Conservation (phyloP, 139 green algal genomes). For the Pleodorina starrii region DNA sequence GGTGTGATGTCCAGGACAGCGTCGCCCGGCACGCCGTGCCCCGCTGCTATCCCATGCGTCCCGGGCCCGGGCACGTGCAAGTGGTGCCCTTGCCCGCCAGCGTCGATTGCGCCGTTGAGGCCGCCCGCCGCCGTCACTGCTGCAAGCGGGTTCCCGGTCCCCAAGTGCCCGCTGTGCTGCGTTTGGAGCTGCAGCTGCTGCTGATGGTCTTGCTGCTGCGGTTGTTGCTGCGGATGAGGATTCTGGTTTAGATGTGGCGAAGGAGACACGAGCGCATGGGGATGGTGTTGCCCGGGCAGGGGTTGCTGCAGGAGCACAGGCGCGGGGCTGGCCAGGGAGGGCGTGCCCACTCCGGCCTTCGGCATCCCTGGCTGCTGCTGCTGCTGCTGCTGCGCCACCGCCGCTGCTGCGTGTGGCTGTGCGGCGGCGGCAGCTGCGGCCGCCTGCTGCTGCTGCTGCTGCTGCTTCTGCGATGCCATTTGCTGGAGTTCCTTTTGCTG, state of each 20-base stretch:
- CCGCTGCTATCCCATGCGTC: neutral
- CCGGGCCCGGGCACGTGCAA: neutral
- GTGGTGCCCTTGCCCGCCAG: neutral
- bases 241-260: neutral
- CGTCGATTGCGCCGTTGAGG: neutral
- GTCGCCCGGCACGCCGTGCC: neutral
- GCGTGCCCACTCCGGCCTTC: neutral
- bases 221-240: constrained; percentile 10
- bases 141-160: neutral
- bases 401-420: neutral
- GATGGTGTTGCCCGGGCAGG: neutral
- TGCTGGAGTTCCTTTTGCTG: neutral
- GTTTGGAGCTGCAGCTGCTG: constrained; percentile 5
- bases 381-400: neutral
- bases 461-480: neutral
- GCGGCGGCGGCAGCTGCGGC: constrained; percentile 2
- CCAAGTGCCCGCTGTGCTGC: neutral
- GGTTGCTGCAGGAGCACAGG: neutral
- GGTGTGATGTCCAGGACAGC: neutral
- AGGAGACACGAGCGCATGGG: neutral
- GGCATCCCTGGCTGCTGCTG: neutral
- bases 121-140: neutral
- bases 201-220: neutral
- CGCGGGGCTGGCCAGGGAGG: neutral
- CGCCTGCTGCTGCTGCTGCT: constrained; percentile 19